Conservation (phyloP, 1,284 basidiomycete genomes). For the Cryptococcus hybrid region DNA sequence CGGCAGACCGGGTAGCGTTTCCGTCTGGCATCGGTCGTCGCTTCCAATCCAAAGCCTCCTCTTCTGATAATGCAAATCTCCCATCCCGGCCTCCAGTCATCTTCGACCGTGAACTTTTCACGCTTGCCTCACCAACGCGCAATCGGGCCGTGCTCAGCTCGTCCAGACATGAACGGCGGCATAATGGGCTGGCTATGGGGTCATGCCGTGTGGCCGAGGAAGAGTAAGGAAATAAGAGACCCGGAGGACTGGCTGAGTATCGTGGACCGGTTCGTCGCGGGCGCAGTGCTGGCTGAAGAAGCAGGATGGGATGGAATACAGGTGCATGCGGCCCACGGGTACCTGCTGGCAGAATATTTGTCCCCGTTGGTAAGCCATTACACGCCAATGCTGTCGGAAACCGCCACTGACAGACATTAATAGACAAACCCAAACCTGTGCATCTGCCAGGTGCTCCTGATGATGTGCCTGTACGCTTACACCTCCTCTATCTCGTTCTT, state of each 20-base stretch:
- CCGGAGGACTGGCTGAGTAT: conserved; percentile 58
- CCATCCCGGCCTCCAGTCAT: conserved; percentile 83
- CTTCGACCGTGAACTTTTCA: conserved; percentile 49
- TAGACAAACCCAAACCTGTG: conserved; percentile 66
- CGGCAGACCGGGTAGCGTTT: conserved; percentile 54
- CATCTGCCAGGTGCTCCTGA: conserved; percentile 57
- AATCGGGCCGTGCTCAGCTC: conserved; percentile 69
- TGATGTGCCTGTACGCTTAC: conserved; percentile 51
- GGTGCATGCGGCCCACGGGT: conserved; percentile 85
- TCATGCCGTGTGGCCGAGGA: conserved; percentile 59
- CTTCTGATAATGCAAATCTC: conserved; percentile 69
- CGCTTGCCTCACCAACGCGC: conserved; percentile 53
- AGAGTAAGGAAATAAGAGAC: conserved; percentile 60
- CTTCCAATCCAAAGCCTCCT: conserved; percentile 25
- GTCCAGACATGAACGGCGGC: conserved; percentile 45
- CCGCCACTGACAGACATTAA: background rate
- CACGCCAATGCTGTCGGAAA: background rate
- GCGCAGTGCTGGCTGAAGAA: conserved; percentile 63
- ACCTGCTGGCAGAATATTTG: conserved; percentile 81
- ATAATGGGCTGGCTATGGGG: conserved; percentile 55
- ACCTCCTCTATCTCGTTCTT: conserved; percentile 66
- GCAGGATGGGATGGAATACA: conserved; percentile 88
- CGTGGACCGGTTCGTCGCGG: conserved; percentile 66
- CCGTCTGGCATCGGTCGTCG: conserved; percentile 57
- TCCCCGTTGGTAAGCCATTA: conserved; percentile 62